These are phyloP conservation scores for Aspergillus pseudonomiae DNA, from an alignment of 2,329 filamentous ascomycete species.

Conservation along the genomic window DNA sequence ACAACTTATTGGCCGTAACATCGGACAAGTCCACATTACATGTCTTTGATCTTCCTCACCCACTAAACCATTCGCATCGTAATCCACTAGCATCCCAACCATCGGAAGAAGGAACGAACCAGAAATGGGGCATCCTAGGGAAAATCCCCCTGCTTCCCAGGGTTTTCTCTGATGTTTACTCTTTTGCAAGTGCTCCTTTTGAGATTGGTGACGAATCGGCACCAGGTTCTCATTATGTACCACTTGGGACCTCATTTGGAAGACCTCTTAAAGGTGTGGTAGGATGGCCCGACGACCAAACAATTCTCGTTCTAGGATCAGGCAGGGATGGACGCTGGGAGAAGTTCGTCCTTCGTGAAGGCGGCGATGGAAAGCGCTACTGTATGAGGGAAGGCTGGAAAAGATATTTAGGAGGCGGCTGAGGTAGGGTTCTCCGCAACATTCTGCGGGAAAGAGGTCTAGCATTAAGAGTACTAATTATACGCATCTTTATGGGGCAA, in stretches of 20 bases:
- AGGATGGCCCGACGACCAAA: constrained; percentile 78
- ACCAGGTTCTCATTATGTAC: constrained; percentile 44
- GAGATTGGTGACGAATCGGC: constrained; percentile 76
- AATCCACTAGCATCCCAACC: constrained; percentile 38
- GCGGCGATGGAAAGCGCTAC: constrained; percentile 67
- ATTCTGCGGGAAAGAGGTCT: not conserved
- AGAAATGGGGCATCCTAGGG: constrained; percentile 84
- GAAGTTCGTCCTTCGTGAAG: constrained; percentile 74
- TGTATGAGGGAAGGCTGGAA: constrained; percentile 80
- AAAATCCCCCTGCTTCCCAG: constrained; percentile 83
- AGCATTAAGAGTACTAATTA: constrained; percentile 17
- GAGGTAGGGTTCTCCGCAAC: constrained; percentile 15
- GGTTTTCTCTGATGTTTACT: constrained; percentile 87
- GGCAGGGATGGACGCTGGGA: constrained; percentile 85
- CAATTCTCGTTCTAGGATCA: constrained; percentile 75
- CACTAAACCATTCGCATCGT: constrained; percentile 35
- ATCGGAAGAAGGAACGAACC: constrained; percentile 55
- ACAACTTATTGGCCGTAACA: constrained; percentile 80
- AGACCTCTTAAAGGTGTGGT: constrained; percentile 79
- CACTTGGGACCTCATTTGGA: constrained; percentile 56
- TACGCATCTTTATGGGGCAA: not conserved
- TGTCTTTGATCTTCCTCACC: constrained; percentile 78
- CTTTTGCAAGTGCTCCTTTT: constrained; percentile 78
- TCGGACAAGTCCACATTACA: constrained; percentile 97
- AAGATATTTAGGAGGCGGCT: constrained; percentile 63